These are phyloP conservation scores for Leccinum subgranulosum DNA, from an alignment of 768 basidiomycete genomes.

Conservation along the genomic window DNA sequence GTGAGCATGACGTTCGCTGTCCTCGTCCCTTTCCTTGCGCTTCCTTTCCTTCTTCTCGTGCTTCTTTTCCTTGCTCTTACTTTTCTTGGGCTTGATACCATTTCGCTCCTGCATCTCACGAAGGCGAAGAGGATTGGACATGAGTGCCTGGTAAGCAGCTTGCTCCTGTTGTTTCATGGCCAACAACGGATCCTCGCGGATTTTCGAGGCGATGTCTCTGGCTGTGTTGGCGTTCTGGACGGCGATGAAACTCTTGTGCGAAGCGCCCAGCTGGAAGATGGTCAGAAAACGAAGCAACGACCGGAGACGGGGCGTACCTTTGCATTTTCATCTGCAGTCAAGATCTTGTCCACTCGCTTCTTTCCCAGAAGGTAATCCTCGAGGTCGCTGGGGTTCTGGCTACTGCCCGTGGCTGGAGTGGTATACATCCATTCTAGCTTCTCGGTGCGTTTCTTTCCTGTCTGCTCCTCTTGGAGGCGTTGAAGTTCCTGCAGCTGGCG, in stretches of 20 bases:
- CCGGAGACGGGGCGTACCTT: slow-evolving; percentile 47
- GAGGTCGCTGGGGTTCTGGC: slow-evolving; percentile 82
- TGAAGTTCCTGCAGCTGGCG: slow-evolving; percentile 95
- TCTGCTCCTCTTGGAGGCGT: slow-evolving; percentile 90
- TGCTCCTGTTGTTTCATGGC: slow-evolving; percentile 99
- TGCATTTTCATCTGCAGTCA: slow-evolving; percentile 89
- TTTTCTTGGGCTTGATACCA: slow-evolving; percentile 79
- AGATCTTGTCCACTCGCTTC: slow-evolving; percentile 94
- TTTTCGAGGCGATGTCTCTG: slow-evolving; percentile 88
- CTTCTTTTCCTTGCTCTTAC: slow-evolving; percentile 59
- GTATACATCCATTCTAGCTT: slow-evolving; percentile 99
- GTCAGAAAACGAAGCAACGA: slow-evolving; percentile 1
- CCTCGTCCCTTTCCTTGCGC: slow-evolving; percentile 22
- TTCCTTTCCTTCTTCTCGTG: slow-evolving; percentile 49
- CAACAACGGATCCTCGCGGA: slow-evolving; percentile 95
- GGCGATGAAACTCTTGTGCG: slow-evolving; percentile 92
- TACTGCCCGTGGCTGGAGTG: slow-evolving; percentile 91
- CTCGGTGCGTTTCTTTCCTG: slow-evolving; percentile 91
- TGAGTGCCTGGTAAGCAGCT: slow-evolving; percentile 80
- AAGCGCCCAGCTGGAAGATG: slow-evolving; percentile 63
- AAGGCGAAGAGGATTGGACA: slow-evolving; percentile 82
- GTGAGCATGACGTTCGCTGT: slow-evolving; percentile 34
- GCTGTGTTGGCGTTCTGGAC: slow-evolving; percentile 89
- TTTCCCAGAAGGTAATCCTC: slow-evolving; percentile 97
- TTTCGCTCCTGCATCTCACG: slow-evolving; percentile 77